Evolutionary conservation across 139 green algal genomes (phyloP).

Genomic region (Chlamydomonas eustigma): DNA sequence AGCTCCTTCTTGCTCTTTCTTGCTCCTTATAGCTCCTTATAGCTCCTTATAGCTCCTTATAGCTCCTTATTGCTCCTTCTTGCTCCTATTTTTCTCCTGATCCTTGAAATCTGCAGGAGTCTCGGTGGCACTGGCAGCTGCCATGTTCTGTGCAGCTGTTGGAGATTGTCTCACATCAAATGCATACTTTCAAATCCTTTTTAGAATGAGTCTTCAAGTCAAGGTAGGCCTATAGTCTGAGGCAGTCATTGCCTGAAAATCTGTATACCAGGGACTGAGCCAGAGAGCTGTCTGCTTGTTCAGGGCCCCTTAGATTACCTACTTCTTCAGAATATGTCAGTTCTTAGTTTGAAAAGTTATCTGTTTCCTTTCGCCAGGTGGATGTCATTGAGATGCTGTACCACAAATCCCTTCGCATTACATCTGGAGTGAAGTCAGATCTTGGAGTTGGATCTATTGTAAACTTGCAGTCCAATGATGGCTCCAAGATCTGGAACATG

Average conservation of each 20-base stretch:
- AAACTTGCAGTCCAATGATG: conserved; percentile 86
- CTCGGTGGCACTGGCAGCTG: conserved; percentile 30
- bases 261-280: no score
- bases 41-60: no score
- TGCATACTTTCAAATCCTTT: conserved; percentile 80
- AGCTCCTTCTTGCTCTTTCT: no score
- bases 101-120: not conserved
- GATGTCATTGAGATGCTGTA: conserved; percentile 72
- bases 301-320: no score
- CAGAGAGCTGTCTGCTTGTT: no score
- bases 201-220: conserved; percentile 68
- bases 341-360: no score
- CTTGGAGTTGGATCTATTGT: conserved; percentile 65
- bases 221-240: conserved; percentile 34
- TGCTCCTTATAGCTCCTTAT: no score
- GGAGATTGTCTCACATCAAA: conserved; percentile 75
- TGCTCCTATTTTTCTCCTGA: no score
- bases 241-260: no score
- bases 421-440: conserved; percentile 38
- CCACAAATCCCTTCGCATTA: conserved; percentile 68
- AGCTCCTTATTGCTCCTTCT: no score
- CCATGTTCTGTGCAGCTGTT: conserved; percentile 43
- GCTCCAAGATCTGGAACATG: conserved; percentile 77
- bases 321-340: no score
- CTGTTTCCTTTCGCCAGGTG: conserved; percentile 40